These are phyloP conservation scores for Brassica balearica DNA, from an alignment of 441 rosid genomes.

Conservation along the genomic window DNA sequence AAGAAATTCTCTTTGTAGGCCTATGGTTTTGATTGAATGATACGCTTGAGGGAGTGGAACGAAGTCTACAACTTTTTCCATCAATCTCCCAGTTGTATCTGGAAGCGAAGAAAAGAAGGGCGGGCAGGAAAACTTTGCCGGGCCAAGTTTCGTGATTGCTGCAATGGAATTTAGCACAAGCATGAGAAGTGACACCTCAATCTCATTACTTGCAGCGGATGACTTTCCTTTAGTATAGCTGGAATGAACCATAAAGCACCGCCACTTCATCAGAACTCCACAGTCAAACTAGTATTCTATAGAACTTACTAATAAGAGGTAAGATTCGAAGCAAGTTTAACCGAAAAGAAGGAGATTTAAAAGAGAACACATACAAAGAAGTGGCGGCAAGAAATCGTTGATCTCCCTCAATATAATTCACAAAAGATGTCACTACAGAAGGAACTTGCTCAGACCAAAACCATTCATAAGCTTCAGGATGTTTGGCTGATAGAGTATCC, in stretches of 20 bases:
- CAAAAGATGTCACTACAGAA: constrained; percentile 62
- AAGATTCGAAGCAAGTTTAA: neutral
- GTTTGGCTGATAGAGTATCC: constrained; percentile 76
- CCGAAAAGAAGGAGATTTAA: constrained; percentile 29
- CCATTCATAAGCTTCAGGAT: constrained; percentile 79
- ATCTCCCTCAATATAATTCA: constrained; percentile 74
- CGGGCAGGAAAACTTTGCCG: constrained; percentile 79
- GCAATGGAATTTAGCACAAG: constrained; percentile 81
- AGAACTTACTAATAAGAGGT: constrained; percentile 29
- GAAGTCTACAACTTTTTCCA: constrained; percentile 86
- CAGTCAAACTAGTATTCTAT: constrained; percentile 15
- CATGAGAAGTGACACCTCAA: constrained; percentile 78
- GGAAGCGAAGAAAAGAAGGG: constrained; percentile 68
- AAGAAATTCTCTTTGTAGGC: constrained; percentile 85
- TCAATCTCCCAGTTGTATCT: constrained; percentile 79
- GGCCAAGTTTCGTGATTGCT: constrained; percentile 84
- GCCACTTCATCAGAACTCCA: constrained; percentile 32
- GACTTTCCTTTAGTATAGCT: constrained; percentile 61
- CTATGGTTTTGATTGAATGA: constrained; percentile 67
- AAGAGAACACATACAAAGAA: constrained; percentile 57
- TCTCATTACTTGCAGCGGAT: constrained; percentile 52
- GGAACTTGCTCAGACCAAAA: constrained; percentile 87
- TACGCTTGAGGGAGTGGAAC: constrained; percentile 73
- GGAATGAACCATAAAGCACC: constrained; percentile 38
- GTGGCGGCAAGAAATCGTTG: constrained; percentile 66